Evolutionary conservation across 305 asterid genomes (phyloP).

Genomic region (Nicotiana rustica): DNA sequence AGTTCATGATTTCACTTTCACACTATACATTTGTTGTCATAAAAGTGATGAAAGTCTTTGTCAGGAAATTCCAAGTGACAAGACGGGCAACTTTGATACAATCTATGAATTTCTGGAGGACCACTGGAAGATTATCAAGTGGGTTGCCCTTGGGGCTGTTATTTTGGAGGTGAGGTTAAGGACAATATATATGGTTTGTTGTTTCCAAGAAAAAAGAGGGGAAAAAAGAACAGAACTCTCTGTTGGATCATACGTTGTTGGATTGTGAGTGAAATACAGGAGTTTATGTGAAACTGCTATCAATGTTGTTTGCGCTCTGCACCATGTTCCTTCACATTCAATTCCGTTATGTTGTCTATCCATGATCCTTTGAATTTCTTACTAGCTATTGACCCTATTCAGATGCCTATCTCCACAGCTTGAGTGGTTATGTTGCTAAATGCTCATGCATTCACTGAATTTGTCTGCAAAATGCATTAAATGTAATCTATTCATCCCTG

Average conservation of each 20-base stretch:
- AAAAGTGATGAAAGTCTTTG: slow-evolving; percentile 33
- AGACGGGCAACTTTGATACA: slow-evolving; percentile 78
- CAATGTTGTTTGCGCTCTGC: neutral
- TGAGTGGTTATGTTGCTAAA: neutral
- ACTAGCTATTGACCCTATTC: neutral
- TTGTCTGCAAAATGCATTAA: neutral
- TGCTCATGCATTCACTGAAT: neutral
- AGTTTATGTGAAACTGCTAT: neutral
- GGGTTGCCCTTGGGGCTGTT: slow-evolving; percentile 92
- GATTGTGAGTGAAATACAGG: slow-evolving; percentile 2
- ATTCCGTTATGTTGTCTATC: neutral
- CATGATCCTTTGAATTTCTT: neutral
- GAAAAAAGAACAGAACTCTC: no score
- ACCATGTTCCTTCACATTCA: neutral
- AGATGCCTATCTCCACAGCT: neutral
- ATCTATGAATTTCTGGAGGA: slow-evolving; percentile 73
- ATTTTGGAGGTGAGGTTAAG: slow-evolving; percentile 66
- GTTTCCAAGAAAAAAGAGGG: neutral
- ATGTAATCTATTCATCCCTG: neutral
- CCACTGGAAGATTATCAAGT: slow-evolving; percentile 82
- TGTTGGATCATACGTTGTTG: neutral
- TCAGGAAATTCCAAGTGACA: slow-evolving; percentile 88
- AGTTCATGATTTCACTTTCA: slow-evolving; percentile 34
- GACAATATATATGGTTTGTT: neutral
- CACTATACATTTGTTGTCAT: slow-evolving; percentile 34